Conservation (phyloP, 768 basidiomycete species). For the Ephemerocybe angulata region DNA sequence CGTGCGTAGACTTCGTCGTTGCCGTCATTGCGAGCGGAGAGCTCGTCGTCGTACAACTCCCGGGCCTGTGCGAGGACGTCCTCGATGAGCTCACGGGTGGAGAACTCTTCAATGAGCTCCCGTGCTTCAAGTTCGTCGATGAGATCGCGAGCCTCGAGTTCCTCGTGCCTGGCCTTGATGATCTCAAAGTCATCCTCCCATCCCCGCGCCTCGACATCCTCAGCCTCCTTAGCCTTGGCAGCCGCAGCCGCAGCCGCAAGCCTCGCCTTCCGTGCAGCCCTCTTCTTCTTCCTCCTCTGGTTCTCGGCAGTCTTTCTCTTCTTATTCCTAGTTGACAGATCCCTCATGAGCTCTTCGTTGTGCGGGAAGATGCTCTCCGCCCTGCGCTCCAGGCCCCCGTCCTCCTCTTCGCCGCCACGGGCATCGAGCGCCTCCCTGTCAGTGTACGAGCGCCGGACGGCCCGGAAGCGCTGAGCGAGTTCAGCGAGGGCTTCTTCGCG, state of each 20-base stretch:
- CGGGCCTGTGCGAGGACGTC: background rate
- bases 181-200: background rate
- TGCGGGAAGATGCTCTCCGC: background rate
- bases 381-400: background rate
- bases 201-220: background rate
- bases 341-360: background rate
- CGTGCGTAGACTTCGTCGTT: background rate
- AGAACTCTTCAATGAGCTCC: background rate
- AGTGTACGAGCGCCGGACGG: too few relatives aligned
- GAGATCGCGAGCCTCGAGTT: background rate
- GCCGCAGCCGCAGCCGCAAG: background rate
- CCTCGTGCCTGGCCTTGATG: background rate
- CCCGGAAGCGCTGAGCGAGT: too few relatives aligned
- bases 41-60: background rate
- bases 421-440: background rate
- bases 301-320: background rate
- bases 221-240: background rate
- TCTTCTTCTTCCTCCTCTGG: background rate
- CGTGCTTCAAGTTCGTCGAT: background rate
- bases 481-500: too few relatives aligned
- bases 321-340: background rate
- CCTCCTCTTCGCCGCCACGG: background rate
- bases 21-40: background rate
- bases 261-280: background rate
- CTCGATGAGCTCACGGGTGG: background rate